phyloP scores from a whole-genome alignment of 2,329 filamentous ascomycete species.

The Colletotrichum agaves region DNA sequence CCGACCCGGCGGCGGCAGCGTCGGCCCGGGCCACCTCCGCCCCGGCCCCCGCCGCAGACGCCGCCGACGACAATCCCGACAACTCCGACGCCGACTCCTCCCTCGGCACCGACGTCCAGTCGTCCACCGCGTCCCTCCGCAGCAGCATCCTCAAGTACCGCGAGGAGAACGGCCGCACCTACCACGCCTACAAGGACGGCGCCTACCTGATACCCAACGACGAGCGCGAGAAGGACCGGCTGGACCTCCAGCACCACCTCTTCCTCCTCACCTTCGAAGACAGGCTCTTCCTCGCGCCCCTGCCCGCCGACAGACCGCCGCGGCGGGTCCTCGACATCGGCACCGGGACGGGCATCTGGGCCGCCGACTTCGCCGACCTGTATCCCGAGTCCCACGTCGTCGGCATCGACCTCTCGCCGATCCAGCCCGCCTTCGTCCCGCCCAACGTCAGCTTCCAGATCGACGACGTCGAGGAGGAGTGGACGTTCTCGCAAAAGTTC shows the following conservation, averaged over 20 bases:
- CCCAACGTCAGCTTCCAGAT: constrained; percentile 72
- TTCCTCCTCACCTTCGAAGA: constrained; percentile 47
- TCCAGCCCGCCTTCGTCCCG: constrained; percentile 67
- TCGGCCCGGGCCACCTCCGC: background rate
- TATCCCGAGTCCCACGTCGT: constrained; percentile 59
- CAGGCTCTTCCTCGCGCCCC: constrained; percentile 45
- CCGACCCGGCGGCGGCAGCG: background rate
- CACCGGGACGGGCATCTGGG: constrained; percentile 59
- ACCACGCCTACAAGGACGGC: constrained; percentile 45
- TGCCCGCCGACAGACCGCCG: constrained; percentile 39
- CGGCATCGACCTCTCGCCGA: constrained; percentile 68
- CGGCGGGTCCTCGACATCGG: constrained; percentile 56
- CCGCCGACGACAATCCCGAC: constrained; percentile 1
- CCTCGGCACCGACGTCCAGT: constrained; percentile 22
- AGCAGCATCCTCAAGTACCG: constrained; percentile 51
- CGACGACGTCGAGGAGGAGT: constrained; percentile 54
- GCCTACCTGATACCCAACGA: constrained; percentile 32
- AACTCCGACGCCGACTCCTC: constrained; percentile 25
- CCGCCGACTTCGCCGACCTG: constrained; percentile 57
- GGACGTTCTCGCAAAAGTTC: constrained; percentile 49
- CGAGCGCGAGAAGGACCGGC: constrained; percentile 46
- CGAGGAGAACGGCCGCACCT: constrained; percentile 52
- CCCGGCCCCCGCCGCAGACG: background rate
- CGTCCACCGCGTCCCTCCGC: constrained; percentile 46
- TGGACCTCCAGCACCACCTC: constrained; percentile 52